Evolutionary conservation across 2,329 filamentous ascomycete genomes (phyloP), one percentile per base, ranked within the genome.

Genomic region (Sporothrix brunneoviolacea): DNA sequence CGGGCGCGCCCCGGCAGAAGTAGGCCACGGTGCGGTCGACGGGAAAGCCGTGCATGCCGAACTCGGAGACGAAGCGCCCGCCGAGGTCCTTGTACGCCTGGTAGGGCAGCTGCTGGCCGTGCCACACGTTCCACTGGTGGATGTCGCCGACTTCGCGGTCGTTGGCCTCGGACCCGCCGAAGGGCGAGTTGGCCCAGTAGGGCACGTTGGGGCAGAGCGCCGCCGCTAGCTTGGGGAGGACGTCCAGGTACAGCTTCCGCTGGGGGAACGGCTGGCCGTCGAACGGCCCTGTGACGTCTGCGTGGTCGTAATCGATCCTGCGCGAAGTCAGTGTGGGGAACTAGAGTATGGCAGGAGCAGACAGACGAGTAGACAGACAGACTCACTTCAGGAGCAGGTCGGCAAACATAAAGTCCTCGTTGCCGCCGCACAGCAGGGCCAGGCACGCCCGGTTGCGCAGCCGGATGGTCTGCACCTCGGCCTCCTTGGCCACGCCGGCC

Each of bases 81-180:
- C 79, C 77, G 9, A 90, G 74, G 16, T 76, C 77, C 57, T 84
- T 79, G 51, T 83, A 86, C 53, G 84, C 80, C 61, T 90, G 86
- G 59, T 89, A 90, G 53, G 84, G 84, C 3, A 75, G 82, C 43
- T 22, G 30, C 18, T 24, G 21, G 16, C 85, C 85, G 60, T 90
- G 86, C 86, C 86, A 90, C 9, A 89, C 63, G 61, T 89, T 87
- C 86, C 86, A 91, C 63, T 89, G 84, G 65, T 90, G 86, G 64
- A 89, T 80, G 62, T 91, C 86, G 35, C 86, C 86, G n/a, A 87
- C 75, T 0, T 80, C 87, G 2, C 79, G 73, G 64, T 89, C 83
- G 0, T 76, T 55, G 50, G 50, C 54, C 13, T 19, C 76, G 1
- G 84, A 84, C 55, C 79, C 76, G 50, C 84, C 83, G 70, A 80